Percentiles rank a stretch among this genome's conserved stretches.
Conservation (phyloP, 2,329 filamentous ascomycete species). For the Colletotrichum tropicale region DNA sequence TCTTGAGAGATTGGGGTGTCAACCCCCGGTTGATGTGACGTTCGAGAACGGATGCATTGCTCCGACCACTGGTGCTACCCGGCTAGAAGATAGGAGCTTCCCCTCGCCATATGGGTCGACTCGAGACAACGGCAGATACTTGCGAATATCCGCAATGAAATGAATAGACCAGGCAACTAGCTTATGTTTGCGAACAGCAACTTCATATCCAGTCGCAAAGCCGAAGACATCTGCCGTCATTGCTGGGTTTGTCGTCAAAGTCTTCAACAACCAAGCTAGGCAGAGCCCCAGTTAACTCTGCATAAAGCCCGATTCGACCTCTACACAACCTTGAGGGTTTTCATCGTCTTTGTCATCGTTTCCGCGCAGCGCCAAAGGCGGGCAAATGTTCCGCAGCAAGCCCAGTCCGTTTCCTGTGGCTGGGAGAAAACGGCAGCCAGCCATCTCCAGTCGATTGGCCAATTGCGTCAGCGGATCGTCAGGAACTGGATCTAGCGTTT, state of each 20-base stretch:
- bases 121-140: background rate
- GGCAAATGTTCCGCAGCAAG: background rate
- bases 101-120: background rate
- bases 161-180: background rate
- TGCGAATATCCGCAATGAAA: background rate
- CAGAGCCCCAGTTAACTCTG: background rate
- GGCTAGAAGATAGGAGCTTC: background rate
- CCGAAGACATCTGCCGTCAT: background rate
- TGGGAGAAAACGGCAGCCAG: background rate
- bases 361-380: background rate
- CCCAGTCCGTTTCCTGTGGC: background rate
- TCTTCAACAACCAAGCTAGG: background rate
- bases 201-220: background rate
- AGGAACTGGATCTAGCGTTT: slow-evolving; percentile 6
- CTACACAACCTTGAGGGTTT: background rate
- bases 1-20: background rate
- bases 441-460: background rate
- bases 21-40: background rate
- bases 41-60: background rate
- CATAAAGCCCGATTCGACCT: background rate
- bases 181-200: background rate
- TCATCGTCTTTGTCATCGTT: background rate
- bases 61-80: background rate
- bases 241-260: background rate
- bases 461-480: slow-evolving; percentile 15